Evolutionary conservation across 176 grass and related monocot species (phyloP), one percentile per base, ranked within the genome.

Genomic region (Aegilops speltoides): DNA sequence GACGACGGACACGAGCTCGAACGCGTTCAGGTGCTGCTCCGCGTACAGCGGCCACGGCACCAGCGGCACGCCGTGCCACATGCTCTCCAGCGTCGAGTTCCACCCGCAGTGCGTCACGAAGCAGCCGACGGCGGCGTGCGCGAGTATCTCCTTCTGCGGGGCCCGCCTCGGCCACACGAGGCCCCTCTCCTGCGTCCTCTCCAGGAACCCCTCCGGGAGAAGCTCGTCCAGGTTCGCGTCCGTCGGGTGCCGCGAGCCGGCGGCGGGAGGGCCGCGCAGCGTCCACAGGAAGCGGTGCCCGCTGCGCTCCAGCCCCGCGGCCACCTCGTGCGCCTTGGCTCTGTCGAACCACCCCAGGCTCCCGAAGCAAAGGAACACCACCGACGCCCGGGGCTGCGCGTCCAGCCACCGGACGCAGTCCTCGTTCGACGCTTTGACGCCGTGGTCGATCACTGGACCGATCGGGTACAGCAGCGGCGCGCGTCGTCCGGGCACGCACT

Each of bases 41-140:
- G 89, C 89, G 77, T 92, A 87, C 25, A 92, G 84, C 7, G 90
- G 93, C 88, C 88, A 85, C 0, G 87, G 77, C 25, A 56, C 78
- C 79, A 95, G 60, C 19, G 91, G 93, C 64, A 93, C 84, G 33
- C 83, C 89, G 71, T 50, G 77, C 82, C 91, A 87, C 54, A 89
- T 48, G 78, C 92, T 87, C 92, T 94, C 94, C 19, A 92, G 83
- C 8, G 19, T 25, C 5, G 90, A 97, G 83, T 90, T 92, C 90
- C 92, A 97, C 2, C 92, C 88, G 54, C 92, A 86, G 85, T 97
- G 94, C 22, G 95, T 90, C 66, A 94, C 87, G 85, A 97, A 97
- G 2, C 94, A 46, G 3, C 84, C 84, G 0, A 93, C 82, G 61
- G 93, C 84, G 1, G 40, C 22, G 54, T 95, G 93, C 10, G 84